Conservation (phyloP, 1,284 basidiomycete genomes). For the Pterula multifida region DNA sequence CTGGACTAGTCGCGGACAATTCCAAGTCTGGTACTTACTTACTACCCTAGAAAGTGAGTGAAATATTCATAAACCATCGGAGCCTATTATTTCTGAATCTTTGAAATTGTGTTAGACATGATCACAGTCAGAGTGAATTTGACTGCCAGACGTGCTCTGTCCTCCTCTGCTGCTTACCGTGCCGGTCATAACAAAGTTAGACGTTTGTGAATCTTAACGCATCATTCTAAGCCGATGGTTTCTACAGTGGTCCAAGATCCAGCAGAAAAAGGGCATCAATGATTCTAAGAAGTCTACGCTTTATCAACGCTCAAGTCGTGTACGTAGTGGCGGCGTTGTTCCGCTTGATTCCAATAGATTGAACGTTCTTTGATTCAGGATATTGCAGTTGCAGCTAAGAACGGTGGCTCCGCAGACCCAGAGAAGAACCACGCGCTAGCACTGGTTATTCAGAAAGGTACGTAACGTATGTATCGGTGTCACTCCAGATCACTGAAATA, state of each 20-base stretch:
- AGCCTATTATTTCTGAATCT: too few species aligned
- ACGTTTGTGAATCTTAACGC: constrained; percentile 33
- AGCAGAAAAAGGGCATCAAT: constrained; percentile 64
- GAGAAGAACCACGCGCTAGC: constrained; percentile 52
- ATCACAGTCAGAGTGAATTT: constrained; percentile 9
- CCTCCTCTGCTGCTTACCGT: constrained; percentile 19
- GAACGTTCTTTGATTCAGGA: constrained; percentile 33
- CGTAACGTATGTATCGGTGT: not conserved
- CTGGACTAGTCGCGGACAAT: too few species aligned
- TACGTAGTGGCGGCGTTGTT: constrained; percentile 29
- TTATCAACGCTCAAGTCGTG: constrained; percentile 48
- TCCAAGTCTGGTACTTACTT: too few species aligned
- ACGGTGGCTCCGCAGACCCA: constrained; percentile 60
- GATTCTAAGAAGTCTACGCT: constrained; percentile 55
- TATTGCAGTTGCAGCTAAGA: constrained; percentile 53
- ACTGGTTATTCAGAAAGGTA: constrained; percentile 32
- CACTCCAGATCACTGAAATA: not conserved
- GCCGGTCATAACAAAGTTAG: constrained; percentile 61
- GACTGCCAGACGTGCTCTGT: constrained; percentile 22
- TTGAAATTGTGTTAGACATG: too few species aligned
- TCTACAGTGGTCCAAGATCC: constrained; percentile 78
- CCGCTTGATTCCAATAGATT: not conserved
- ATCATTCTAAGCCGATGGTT: not conserved
- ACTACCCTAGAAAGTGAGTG: too few species aligned
- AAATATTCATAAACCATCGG: too few species aligned